Conservation (phyloP, 192 early-diverging fungal species). For the Lobosporangium transversale region DNA sequence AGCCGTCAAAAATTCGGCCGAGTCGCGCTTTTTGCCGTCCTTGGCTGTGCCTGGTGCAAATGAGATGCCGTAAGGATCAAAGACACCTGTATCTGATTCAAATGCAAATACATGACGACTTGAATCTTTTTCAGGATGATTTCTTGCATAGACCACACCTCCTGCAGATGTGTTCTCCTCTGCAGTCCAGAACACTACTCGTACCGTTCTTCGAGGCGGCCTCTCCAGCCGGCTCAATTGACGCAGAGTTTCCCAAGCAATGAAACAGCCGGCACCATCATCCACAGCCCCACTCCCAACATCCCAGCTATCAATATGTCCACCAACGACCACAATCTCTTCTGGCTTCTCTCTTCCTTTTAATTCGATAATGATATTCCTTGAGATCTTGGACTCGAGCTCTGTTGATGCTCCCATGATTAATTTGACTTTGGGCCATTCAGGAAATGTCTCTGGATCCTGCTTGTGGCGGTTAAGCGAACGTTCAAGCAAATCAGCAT, state of each 20-base stretch:
- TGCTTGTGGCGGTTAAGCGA: slow-evolving; percentile 52
- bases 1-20: slow-evolving; percentile 13
- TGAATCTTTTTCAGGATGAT: slow-evolving; percentile 27
- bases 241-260: slow-evolving; percentile 56
- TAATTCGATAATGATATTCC: slow-evolving; percentile 65
- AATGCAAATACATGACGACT: slow-evolving; percentile 62
- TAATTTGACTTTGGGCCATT: slow-evolving; percentile 60
- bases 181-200: slow-evolving; percentile 68
- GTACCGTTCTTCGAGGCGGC: slow-evolving; percentile 58
- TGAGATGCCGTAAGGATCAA: slow-evolving; percentile 66
- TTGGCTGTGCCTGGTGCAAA: slow-evolving; percentile 37
- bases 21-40: neutral
- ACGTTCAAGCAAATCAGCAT: slow-evolving; percentile 64
- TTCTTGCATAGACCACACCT: slow-evolving; percentile 54
- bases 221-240: slow-evolving; percentile 21
- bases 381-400: slow-evolving; percentile 53
- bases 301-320: slow-evolving; percentile 59
- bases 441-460: slow-evolving; percentile 17
- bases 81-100: slow-evolving; percentile 68
- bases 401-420: slow-evolving; percentile 50
- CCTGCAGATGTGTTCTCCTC: slow-evolving; percentile 66
- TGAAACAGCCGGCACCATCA: slow-evolving; percentile 66
- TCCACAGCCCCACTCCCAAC: slow-evolving; percentile 65
- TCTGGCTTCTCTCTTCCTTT: slow-evolving; percentile 56
- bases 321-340: slow-evolving; percentile 65